These are phyloP conservation scores for Trematosphaeria pertusa DNA, from an alignment of 2,329 filamentous ascomycete species.

Conservation along the genomic window DNA sequence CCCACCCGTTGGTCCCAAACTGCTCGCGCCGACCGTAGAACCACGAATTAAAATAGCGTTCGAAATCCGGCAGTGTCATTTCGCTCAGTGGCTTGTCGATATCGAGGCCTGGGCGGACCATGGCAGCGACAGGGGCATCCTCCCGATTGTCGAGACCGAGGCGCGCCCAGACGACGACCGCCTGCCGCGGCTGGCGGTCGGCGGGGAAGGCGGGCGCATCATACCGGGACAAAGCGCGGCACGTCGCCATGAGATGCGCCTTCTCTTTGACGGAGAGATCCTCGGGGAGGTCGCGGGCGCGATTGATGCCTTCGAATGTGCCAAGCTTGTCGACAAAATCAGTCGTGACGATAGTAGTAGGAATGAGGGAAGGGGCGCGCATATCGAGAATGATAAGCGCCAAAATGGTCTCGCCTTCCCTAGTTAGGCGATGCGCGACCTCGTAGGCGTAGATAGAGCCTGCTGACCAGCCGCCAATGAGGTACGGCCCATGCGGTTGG, in stretches of 20 bases:
- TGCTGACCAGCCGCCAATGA: slow-evolving; percentile 46
- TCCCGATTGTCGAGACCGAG: neutral
- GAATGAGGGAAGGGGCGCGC: slow-evolving; percentile 2
- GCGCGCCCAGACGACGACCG: neutral
- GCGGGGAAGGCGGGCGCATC: slow-evolving; percentile 4
- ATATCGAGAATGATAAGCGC: slow-evolving; percentile 6
- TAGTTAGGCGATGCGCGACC: slow-evolving; percentile 21
- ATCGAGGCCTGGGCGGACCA: neutral
- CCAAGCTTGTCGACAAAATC: slow-evolving; percentile 5
- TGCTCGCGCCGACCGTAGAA: neutral
- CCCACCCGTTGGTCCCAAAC: slow-evolving; percentile 2
- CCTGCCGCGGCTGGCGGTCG: neutral
- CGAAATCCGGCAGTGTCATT: neutral
- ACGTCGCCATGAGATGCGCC: slow-evolving; percentile 3
- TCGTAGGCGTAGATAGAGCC: slow-evolving; percentile 48
- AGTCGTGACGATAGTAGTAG: slow-evolving; percentile 4
- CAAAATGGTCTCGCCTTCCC: slow-evolving; percentile 1
- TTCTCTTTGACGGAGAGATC: slow-evolving; percentile 6
- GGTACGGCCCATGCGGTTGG: slow-evolving; percentile 48
- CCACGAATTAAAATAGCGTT: slow-evolving; percentile 2
- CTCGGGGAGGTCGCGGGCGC: slow-evolving; percentile 1
- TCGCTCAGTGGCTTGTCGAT: neutral
- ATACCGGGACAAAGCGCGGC: slow-evolving; percentile 2
- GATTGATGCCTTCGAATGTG: slow-evolving; percentile 6
- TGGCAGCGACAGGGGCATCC: neutral